Conservation (phyloP, 495 filamentous ascomycete species). For the Hypoxylon subgilvum region DNA sequence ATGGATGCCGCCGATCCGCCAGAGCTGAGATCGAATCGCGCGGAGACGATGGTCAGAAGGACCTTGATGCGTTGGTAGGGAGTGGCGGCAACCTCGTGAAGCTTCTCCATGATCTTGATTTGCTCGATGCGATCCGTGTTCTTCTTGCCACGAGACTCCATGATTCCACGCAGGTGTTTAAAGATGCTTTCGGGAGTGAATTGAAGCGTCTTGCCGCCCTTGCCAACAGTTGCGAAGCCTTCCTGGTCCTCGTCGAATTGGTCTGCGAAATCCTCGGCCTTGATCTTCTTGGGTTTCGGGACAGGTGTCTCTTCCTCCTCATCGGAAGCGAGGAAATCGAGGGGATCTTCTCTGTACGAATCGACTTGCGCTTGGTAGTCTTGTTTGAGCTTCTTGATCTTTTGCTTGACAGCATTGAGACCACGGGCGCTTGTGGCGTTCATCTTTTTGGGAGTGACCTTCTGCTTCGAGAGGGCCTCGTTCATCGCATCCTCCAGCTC, state of each 20-base stretch:
- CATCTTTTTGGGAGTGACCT: constrained; percentile 97
- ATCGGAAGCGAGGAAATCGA: constrained; percentile 84
- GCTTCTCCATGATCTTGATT: constrained; percentile 96
- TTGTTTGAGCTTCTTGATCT: constrained; percentile 97
- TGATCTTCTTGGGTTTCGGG: constrained; percentile 53
- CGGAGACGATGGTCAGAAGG: constrained; percentile 88
- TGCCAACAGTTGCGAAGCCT: constrained; percentile 84
- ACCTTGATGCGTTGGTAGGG: constrained; percentile 96
- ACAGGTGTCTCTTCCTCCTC: constrained; percentile 65
- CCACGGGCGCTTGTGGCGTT: constrained; percentile 93
- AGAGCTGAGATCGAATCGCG: constrained; percentile 89
- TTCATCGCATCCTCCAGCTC: constrained; percentile 96
- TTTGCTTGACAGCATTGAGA: constrained; percentile 94
- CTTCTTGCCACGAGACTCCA: constrained; percentile 97
- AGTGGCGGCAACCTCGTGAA: constrained; percentile 82
- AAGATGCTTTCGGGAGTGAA: constrained; percentile 98
- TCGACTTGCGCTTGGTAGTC: constrained; percentile 88
- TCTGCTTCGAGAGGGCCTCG: constrained; percentile 91
- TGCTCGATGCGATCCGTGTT: constrained; percentile 95
- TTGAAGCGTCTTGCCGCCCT: constrained; percentile 81
- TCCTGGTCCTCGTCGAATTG: constrained; percentile 70
- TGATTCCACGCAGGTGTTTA: constrained; percentile 89
- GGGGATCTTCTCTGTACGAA: constrained; percentile 81
- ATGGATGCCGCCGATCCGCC: constrained; percentile 81
- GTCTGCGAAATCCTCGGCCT: constrained; percentile 53